Evolutionary conservation across 140 eudicot genomes (phyloP).

Genomic region (Stevia rebaudiana): DNA sequence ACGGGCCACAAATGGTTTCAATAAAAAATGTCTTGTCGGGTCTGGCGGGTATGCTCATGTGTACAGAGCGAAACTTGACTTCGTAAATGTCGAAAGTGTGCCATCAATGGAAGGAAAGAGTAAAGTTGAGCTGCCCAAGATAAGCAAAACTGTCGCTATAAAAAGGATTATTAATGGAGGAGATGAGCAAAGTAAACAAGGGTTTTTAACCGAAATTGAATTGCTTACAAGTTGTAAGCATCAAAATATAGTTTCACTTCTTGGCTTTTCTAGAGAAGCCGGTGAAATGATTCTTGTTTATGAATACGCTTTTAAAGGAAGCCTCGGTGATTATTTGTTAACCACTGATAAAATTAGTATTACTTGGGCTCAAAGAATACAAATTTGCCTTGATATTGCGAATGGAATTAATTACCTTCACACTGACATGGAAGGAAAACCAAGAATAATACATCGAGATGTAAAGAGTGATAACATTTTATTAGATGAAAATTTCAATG

Average conservation of each 20-base stretch:
- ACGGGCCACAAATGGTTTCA: not conserved
- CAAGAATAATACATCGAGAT: constrained; percentile 8
- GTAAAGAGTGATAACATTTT: constrained; percentile 13
- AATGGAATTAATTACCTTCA: constrained; percentile 7
- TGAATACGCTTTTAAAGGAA: constrained; percentile 5
- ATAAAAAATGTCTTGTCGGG: not conserved
- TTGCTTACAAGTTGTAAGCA: constrained; percentile 19
- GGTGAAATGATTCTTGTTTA: constrained; percentile 2
- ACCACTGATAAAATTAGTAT: not conserved
- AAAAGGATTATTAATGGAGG: not conserved
- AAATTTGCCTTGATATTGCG: constrained; percentile 14
- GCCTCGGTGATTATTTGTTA: not conserved
- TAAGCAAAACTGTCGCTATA: constrained; percentile 1
- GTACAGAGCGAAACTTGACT: not conserved
- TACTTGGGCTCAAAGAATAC: constrained; percentile 3
- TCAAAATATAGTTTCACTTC: constrained; percentile 3
- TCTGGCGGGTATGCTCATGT: not conserved
- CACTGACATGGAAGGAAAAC: constrained; percentile 15
- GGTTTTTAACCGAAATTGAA: constrained; percentile 1
- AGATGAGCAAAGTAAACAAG: not conserved
- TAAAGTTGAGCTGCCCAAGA: not conserved
- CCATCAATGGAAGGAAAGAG: not conserved
- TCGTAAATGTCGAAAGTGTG: not conserved
- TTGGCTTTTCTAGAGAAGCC: constrained; percentile 5
- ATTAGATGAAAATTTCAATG: constrained; percentile 10